These are phyloP conservation scores for Plasmodium adleri DNA, from an alignment of 169 alveolate species.

Conservation along the genomic window DNA sequence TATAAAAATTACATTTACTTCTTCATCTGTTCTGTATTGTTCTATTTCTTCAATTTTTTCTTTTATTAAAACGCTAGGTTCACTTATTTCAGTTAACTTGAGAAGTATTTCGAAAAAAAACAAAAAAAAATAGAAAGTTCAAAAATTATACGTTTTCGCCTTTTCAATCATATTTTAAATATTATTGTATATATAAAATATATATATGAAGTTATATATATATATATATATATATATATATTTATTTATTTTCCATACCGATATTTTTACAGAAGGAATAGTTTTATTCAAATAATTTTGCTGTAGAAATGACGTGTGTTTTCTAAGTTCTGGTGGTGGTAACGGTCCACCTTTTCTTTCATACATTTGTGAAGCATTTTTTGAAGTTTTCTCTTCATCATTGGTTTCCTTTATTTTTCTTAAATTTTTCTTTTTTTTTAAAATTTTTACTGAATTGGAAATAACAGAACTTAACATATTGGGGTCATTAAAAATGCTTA, in stretches of 20 bases:
- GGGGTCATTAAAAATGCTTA: constrained; percentile 68
- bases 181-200: background rate
- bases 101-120: background rate
- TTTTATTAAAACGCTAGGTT: constrained; percentile 56
- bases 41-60: constrained; percentile 73
- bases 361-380: constrained; percentile 15
- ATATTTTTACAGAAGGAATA: constrained; percentile 66
- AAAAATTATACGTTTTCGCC: background rate
- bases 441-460: constrained; percentile 55
- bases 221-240: constrained; percentile 1
- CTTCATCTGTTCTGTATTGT: constrained; percentile 73
- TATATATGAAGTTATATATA: constrained; percentile 5
- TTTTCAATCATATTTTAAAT: background rate
- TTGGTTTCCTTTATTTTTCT: constrained; percentile 11
- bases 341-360: constrained; percentile 50
- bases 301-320: constrained; percentile 47
- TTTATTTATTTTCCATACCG: constrained; percentile 16
- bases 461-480: constrained; percentile 42
- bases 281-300: constrained; percentile 47
- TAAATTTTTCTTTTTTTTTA: constrained; percentile 22
- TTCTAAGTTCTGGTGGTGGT: constrained; percentile 75
- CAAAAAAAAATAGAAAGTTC: background rate
- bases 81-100: constrained; percentile 63
- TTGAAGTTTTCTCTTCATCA: constrained; percentile 13
- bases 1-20: constrained; percentile 42